Conservation (phyloP, 805 yeast genomes). For the Candida silvicultrix region DNA sequence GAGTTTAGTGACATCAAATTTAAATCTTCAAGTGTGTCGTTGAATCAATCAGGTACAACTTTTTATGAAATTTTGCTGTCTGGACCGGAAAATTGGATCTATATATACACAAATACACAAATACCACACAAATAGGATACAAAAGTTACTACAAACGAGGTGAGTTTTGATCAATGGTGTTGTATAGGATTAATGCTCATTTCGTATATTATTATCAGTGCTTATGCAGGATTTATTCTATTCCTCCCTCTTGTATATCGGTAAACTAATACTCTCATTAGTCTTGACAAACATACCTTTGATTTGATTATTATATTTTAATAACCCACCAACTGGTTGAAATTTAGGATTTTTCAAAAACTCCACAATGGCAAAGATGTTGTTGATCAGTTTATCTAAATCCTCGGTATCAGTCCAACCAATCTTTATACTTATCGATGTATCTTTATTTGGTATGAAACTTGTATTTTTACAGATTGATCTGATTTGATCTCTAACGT, state of each 20-base stretch:
- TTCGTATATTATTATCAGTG: too few relatives aligned
- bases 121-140: too few relatives aligned
- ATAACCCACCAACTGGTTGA: constrained; percentile 54
- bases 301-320: constrained; percentile 39
- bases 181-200: neutral
- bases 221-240: neutral
- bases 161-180: too few relatives aligned
- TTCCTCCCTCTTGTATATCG: constrained; percentile 30
- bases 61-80: neutral
- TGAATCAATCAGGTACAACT: neutral
- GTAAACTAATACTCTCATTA: constrained; percentile 60
- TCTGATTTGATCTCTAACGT: constrained; percentile 57
- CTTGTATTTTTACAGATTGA: constrained; percentile 58
- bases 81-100: too few relatives aligned
- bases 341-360: constrained; percentile 39
- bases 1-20: too few relatives aligned
- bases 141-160: too few relatives aligned
- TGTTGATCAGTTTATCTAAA: constrained; percentile 36
- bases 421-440: constrained; percentile 50
- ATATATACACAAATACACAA: too few relatives aligned
- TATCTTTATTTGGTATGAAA: constrained; percentile 57
- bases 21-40: too few relatives aligned
- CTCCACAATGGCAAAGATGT: constrained; percentile 42
- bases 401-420: constrained; percentile 46
- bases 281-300: constrained; percentile 56